Evolutionary conservation across 129 eudicot species (phyloP).

Genomic region (Flaveria sonorensis): DNA sequence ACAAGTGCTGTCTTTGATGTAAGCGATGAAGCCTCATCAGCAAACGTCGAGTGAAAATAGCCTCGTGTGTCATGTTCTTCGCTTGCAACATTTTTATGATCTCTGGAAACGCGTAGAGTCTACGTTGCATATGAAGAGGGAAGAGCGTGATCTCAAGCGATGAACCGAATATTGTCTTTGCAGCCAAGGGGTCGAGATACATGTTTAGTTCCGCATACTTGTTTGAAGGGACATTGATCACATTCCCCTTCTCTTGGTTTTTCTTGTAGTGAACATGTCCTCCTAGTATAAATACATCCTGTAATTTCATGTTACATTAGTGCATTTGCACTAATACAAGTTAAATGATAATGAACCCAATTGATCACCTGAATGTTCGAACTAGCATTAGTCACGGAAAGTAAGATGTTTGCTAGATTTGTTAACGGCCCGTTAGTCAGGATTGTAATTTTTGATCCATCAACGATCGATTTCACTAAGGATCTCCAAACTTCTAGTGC

Average conservation of each 20-base stretch:
- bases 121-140: constrained; percentile 58
- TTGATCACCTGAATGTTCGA: constrained; percentile 60
- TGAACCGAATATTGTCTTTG: constrained; percentile 62
- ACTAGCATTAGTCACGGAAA: constrained; percentile 47
- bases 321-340: neutral
- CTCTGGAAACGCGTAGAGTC: constrained; percentile 38
- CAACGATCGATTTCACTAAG: constrained; percentile 43
- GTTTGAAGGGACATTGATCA: constrained; percentile 60
- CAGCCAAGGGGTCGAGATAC: constrained; percentile 89
- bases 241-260: constrained; percentile 51
- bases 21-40: constrained; percentile 46
- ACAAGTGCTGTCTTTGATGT: constrained; percentile 43
- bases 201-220: constrained; percentile 70
- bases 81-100: constrained; percentile 38
- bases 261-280: constrained; percentile 44
- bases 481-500: constrained; percentile 75
- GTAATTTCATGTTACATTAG: constrained; percentile 22
- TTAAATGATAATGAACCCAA: too few species aligned
- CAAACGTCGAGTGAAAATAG: constrained; percentile 47
- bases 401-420: constrained; percentile 65
- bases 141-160: constrained; percentile 60
- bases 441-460: constrained; percentile 58
- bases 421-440: constrained; percentile 87
- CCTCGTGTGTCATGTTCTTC: constrained; percentile 59
- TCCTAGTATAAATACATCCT: constrained; percentile 77